Conservation (phyloP, 495 filamentous ascomycete species). For the Lasiosphaeriaceae sp. region DNA sequence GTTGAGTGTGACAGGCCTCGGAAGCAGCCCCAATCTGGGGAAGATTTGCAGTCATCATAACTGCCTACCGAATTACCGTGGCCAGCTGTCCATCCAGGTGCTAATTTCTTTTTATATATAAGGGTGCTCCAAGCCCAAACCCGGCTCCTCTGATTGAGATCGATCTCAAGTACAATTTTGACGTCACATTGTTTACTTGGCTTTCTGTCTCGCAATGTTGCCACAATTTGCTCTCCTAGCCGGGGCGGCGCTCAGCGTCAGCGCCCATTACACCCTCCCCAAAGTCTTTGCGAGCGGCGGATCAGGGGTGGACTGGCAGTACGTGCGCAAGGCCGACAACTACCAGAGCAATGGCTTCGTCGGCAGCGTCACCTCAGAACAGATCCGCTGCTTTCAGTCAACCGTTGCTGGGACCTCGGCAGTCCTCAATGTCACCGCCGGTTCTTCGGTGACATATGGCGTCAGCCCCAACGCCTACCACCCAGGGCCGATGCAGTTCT, state of each 20-base stretch:
- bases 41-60: background rate
- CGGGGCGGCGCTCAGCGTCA: constrained; percentile 19
- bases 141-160: no score
- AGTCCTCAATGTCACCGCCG: constrained; percentile 36
- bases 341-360: constrained; percentile 42
- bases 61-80: no score
- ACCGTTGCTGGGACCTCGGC: constrained; percentile 24
- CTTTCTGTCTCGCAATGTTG: constrained; percentile 17
- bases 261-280: constrained; percentile 30
- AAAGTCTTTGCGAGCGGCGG: constrained; percentile 4
- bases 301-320: constrained; percentile 31
- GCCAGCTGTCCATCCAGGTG: background rate
- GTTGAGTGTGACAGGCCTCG: background rate
- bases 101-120: no score
- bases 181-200: background rate
- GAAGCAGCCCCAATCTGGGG: constrained; percentile 14
- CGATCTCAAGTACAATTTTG: no score
- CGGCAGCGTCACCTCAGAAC: constrained; percentile 35
- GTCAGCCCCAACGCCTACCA: constrained; percentile 39
- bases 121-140: background rate
- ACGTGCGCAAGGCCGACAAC: constrained; percentile 38
- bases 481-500: constrained; percentile 42
- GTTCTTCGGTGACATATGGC: constrained; percentile 40
- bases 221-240: constrained; percentile 13
- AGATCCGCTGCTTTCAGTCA: constrained; percentile 47